phyloP scores from a whole-genome alignment of 305 asterid genomes.

The Rubia balearica region DNA sequence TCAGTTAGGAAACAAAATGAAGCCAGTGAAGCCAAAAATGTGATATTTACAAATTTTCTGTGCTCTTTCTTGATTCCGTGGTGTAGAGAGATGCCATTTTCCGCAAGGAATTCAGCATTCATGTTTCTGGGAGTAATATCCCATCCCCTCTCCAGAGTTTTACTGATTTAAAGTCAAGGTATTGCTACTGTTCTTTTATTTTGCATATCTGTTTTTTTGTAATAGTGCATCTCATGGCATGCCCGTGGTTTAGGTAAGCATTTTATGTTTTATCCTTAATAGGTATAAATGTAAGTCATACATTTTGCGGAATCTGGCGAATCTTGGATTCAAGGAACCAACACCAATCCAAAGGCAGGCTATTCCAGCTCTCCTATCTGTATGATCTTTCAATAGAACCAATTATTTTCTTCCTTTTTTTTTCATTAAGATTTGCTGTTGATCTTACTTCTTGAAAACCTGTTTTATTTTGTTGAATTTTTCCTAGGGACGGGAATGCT shows the following conservation, averaged over 20 bases:
- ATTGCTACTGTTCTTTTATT: constrained; percentile 7
- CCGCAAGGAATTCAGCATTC: constrained; percentile 74
- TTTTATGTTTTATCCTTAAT: constrained; percentile 17
- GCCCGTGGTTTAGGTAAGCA: neutral
- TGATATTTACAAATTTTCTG: neutral
- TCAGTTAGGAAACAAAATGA: neutral
- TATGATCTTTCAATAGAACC: constrained; percentile 49
- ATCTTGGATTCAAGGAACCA: constrained; percentile 74
- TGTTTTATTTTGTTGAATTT: constrained; percentile 16
- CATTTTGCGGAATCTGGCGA: constrained; percentile 55
- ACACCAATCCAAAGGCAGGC: constrained; percentile 98
- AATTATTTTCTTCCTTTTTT: constrained; percentile 3
- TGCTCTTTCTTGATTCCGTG: constrained; percentile 4
- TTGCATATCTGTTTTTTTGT: neutral
- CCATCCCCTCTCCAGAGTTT: constrained; percentile 78
- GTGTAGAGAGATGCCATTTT: constrained; percentile 64
- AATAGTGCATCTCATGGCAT: neutral
- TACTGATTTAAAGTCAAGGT: constrained; percentile 63
- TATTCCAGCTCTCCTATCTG: constrained; percentile 81
- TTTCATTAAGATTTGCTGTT: constrained; percentile 6
- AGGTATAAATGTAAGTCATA: constrained; percentile 63
- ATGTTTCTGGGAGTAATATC: constrained; percentile 75
- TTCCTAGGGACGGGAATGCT: constrained; percentile 84
- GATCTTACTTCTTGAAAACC: neutral
- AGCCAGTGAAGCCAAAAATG: neutral